Conservation (phyloP, 208 protist genomes). For the Lotmaria passim region DNA sequence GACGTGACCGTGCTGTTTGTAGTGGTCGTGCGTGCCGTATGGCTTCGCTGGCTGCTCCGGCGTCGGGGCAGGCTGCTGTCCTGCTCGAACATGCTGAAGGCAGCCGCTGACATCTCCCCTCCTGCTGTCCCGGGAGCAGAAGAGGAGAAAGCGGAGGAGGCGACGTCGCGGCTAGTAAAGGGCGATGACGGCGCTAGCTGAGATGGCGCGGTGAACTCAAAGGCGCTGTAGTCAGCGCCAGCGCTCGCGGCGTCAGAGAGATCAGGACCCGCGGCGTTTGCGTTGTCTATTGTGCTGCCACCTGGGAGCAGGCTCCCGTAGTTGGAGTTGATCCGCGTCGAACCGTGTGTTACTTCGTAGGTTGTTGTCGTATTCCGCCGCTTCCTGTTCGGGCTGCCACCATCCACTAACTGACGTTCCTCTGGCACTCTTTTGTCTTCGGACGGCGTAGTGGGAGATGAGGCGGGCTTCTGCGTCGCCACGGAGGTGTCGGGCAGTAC, state of each 20-base stretch:
- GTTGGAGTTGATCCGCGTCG: not conserved
- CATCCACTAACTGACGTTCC: no score
- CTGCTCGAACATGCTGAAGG: slow-evolving; percentile 13
- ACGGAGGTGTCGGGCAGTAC: slow-evolving; percentile 21
- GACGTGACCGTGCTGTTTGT: no score
- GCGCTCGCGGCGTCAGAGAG: not conserved
- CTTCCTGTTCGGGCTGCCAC: not conserved
- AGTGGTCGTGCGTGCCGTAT: not conserved
- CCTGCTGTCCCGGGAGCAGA: no score
- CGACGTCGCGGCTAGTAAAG: not conserved
- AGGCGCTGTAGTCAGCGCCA: slow-evolving; percentile 5
- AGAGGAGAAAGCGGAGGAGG: no score
- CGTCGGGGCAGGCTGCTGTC: not conserved
- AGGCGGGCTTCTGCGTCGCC: slow-evolving; percentile 14
- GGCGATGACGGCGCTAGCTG: not conserved
- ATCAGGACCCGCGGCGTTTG: not conserved
- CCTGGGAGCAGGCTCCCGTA: slow-evolving; percentile 21
- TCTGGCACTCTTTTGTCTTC: not conserved
- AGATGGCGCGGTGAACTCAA: not conserved
- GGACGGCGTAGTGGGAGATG: not conserved
- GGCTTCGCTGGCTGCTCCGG: not conserved
- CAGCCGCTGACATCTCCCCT: slow-evolving; percentile 3
- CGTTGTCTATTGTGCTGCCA: not conserved
- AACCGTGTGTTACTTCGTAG: not conserved
- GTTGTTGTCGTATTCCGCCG: not conserved